Evolutionary conservation across 345 rosid species (phyloP), one percentile per base, ranked within the genome.

Genomic region (Abelmoschus esculentus): DNA sequence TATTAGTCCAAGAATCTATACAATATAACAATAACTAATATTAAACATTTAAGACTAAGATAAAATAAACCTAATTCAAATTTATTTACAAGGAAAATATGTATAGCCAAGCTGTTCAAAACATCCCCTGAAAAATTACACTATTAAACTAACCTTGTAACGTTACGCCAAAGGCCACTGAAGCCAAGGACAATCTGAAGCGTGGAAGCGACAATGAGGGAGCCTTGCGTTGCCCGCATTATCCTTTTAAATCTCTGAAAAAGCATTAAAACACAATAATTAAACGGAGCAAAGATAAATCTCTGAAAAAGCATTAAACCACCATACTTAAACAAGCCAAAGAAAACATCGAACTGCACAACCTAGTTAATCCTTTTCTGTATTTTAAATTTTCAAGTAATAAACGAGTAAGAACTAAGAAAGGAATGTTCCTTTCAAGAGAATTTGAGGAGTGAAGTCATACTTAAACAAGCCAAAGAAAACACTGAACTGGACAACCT

Each of bases 141-240:
- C 38, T 62, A 67, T 56, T 59, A 68, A 73, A 73, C 85, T 50
- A 60, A 95, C 99, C 93, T 87, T 29, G 90, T 52, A 64, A 96
- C 98, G 74, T 87, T 89, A 66, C 96, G 97, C 99, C 98, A 96
- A 66, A 96, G 96, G 63, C 99, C 99, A 76, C 96, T 96, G 79
- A 96, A 96, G 61, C 99, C 99, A 32, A 96, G 89, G 62, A 92
- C 91, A 70, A 96, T 96, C 78, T 96, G 99, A 82, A 91, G 96
- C 63, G 88, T 82, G 22, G 99, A 91, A 76, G 99, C 96, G 32
- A 95, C 89, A 75, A 96, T 96, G 17, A 96, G 82, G 34, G 99
- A 80, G 75, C 99, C 99, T 82, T 96, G 99, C 15, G 85, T 90
- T 67, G 96, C 97, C 70, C 99, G 85, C 92, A 96, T 92, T 66